Base-by-base conservation (phyloP, 176 grass and related monocot species). In the Guadua angustifolia region DNA sequence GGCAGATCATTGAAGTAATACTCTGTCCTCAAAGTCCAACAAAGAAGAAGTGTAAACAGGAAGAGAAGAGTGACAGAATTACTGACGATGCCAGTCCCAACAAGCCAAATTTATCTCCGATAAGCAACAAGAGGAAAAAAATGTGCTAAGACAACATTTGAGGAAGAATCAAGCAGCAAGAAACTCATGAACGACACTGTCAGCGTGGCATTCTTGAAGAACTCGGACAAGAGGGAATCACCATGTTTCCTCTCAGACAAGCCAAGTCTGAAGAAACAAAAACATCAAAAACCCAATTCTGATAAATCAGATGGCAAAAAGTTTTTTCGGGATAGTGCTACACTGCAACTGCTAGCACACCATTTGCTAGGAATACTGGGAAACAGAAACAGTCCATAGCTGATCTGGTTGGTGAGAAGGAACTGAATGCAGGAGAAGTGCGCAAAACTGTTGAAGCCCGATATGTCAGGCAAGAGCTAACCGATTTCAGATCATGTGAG, bases 331-430 rank as follows among this genome's bases (percentile, higher is more conserved):
- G 89, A 87, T 64, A 69, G 84, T 10, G 18, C 47, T 50, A 4
- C 35, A 3, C 47, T 50, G 35, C 35, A 3, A 50, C 14, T 50
- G 47, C 5, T 35, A 77, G 64, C 52, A 74, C 73, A 15, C 79
- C 88, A 36, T 93, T 91, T 84, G 77, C 90, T 50, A 90, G 86
- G 77, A 69, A 86, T 38, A 46, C 70, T 9, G 86, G 80, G 12
- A 95, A 94, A 83, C 82, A 86, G 64, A 90, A 90, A 80, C 89
- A 76, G 21, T 80, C 59, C 35, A 81, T 75, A 6, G 33, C 71
- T 42, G 86, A 92, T 83, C 83, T 99, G 69, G 96, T 91, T 70
- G 72, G 80, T 58, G 95, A 99, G 79, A 87, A 90, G 66, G 91
- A 83, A 84, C 79, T 95, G 64, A 90, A 49, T 22, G 89, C 86